phyloP scores from a whole-genome alignment of 2,329 filamentous ascomycete genomes.

The Pseudogymnoascus sp. region DNA sequence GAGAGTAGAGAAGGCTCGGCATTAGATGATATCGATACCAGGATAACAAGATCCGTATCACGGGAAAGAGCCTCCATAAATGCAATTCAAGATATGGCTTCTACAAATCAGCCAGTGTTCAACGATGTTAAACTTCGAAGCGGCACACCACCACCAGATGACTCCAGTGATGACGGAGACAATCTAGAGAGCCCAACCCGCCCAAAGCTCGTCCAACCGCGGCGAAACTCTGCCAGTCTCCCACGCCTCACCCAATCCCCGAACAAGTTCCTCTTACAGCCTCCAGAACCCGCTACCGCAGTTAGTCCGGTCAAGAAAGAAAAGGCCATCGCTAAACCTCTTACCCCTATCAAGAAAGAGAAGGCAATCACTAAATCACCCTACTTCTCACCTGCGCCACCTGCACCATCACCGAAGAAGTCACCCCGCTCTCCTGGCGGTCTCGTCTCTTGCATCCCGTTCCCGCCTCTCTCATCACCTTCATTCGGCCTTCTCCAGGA shows the following conservation, averaged over 20 bases:
- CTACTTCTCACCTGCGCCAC: slow-evolving; percentile 20
- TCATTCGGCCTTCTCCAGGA: slow-evolving; percentile 81
- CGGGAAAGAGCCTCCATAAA: not conserved
- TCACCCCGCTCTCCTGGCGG: slow-evolving; percentile 16
- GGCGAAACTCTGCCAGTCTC: not conserved
- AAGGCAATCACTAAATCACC: slow-evolving; percentile 22
- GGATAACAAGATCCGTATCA: not conserved
- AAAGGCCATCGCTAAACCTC: slow-evolving; percentile 21
- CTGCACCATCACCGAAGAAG: not conserved
- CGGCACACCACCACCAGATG: not conserved
- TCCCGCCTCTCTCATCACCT: slow-evolving; percentile 56
- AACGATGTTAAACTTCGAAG: not conserved
- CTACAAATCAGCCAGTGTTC: not conserved
- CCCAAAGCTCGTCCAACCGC: not conserved
- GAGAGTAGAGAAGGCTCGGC: not conserved
- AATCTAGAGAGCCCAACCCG: not conserved
- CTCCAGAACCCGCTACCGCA: not conserved
- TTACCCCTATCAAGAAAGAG: not conserved
- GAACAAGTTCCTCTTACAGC: not conserved
- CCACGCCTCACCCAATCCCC: not conserved
- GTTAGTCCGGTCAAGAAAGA: not conserved
- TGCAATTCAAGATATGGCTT: not conserved
- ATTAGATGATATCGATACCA: not conserved
- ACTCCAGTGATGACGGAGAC: not conserved
- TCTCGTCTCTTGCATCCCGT: slow-evolving; percentile 48